Evolutionary conservation across 106 monocot species (phyloP), one percentile per base, ranked within the genome.

Genomic region (Apostasia ramifera): DNA sequence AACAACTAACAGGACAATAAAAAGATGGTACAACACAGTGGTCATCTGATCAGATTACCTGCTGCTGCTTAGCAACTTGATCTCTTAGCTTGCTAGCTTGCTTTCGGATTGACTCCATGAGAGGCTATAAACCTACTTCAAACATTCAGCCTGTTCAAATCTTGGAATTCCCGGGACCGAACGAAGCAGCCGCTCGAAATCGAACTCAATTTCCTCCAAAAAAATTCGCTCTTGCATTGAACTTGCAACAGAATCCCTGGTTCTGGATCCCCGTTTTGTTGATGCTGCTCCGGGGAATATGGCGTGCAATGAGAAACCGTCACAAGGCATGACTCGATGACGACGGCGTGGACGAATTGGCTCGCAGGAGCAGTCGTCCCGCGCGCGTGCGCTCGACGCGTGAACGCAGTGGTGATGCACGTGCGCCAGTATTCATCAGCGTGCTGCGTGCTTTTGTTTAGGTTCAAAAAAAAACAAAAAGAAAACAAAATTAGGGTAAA

Each of bases 11-110:
- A 26, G 26, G 26, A 26, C 26, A 26, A 26, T 26, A 26, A 26
- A 26, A 26, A 26, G 26, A 26, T 26, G 26, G 26, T 26, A 26
- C 26, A 26, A 26, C 26, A 26, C 26, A 26, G 26, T 26, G 26
- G 26, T 26, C 4, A 62, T 45, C 11, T 11, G 3, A 62, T 62
- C n/a, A 62, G 3, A 62, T 44, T 65, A 82, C 87, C 80, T 87
- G 83, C 15, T 83, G 87, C 65, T 87, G 87, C 78, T 80, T 87
- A 63, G 80, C 80, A 14, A 88, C 76, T 70, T 84, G 88, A 72
- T 88, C 81, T 48, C 78, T 68, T 6, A 88, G 75, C 78, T 68
- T 88, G 73, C 76, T 84, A 3, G 88, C 88, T 51, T 88, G 88
- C 84, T 81, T 88, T 69, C 76, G 57, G 10, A 88, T 76, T 46